Evolutionary conservation across 1,139 yeast genomes (phyloP).

Genomic region (Candida pseudoviswanathii): DNA sequence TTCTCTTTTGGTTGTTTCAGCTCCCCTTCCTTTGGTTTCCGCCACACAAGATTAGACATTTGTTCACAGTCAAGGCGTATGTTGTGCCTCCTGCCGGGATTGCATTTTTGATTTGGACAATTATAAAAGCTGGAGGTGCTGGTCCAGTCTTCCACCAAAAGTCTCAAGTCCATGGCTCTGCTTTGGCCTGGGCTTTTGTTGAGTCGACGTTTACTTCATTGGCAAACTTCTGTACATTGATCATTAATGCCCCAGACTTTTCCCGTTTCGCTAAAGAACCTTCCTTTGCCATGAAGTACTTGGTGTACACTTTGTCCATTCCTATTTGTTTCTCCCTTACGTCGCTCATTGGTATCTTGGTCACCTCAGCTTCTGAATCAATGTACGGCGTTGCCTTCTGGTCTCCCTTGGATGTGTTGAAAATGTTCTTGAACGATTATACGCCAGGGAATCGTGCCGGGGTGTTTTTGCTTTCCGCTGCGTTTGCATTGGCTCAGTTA

Average conservation of each 20-base stretch:
- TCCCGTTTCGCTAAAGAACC: slow-evolving; percentile 71
- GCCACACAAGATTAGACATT: slow-evolving; percentile 78
- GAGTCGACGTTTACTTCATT: slow-evolving; percentile 76
- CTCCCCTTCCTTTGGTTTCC: slow-evolving; percentile 80
- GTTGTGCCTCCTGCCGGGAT: slow-evolving; percentile 81
- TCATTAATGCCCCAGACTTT: slow-evolving; percentile 88
- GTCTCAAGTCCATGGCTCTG: slow-evolving; percentile 55
- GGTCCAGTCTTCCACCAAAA: slow-evolving; percentile 65
- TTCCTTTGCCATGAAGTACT: slow-evolving; percentile 42
- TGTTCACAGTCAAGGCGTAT: slow-evolving; percentile 77
- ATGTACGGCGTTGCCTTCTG: slow-evolving; percentile 74
- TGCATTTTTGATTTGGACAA: slow-evolving; percentile 78
- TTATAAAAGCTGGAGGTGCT: slow-evolving; percentile 72
- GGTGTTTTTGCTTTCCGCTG: slow-evolving; percentile 75
- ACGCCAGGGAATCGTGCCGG: slow-evolving; percentile 72
- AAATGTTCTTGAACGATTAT: slow-evolving; percentile 60
- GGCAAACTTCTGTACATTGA: slow-evolving; percentile 85
- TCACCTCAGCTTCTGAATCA: slow-evolving; percentile 75
- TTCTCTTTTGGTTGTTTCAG: slow-evolving; percentile 75
- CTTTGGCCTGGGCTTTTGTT: slow-evolving; percentile 80
- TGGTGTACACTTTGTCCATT: slow-evolving; percentile 58
- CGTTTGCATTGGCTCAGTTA: slow-evolving; percentile 81
- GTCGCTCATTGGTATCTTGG: slow-evolving; percentile 85
- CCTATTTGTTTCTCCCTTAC: slow-evolving; percentile 81
- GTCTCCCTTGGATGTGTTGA: slow-evolving; percentile 83